A percentile compares a stretch with the other conserved stretches of the same genome.
Evolutionary conservation across 768 basidiomycete species (phyloP).

Genomic region (Lentinula detonsa): DNA sequence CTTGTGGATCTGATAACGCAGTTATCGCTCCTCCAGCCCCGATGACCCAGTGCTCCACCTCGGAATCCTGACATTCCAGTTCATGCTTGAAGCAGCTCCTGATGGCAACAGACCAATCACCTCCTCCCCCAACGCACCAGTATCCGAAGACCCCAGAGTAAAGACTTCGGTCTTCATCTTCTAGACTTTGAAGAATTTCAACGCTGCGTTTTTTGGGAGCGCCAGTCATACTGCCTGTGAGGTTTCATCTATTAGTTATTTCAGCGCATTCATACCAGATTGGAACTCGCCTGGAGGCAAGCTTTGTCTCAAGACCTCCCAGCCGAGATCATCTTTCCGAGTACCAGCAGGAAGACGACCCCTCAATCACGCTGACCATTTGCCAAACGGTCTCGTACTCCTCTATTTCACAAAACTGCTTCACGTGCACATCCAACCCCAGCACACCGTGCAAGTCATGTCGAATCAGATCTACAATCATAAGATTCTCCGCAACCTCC

Average conservation of each 20-base stretch:
- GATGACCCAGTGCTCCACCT: constrained; percentile 61
- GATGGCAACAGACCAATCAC: constrained; percentile 93
- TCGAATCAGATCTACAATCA: constrained; percentile 96
- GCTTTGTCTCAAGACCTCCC: constrained; percentile 72
- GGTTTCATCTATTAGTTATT: not conserved
- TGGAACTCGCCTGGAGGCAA: constrained; percentile 72
- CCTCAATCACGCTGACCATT: constrained; percentile 89
- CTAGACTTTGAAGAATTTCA: constrained; percentile 79
- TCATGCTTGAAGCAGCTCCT: constrained; percentile 84
- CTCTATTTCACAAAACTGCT: constrained; percentile 82
- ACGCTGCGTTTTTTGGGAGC: constrained; percentile 94
- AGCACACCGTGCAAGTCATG: constrained; percentile 86
- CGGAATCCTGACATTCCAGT: constrained; percentile 1
- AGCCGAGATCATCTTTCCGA: constrained; percentile 52
- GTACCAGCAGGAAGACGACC: constrained; percentile 43
- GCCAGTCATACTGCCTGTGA: constrained; percentile 90
- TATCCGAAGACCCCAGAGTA: constrained; percentile 96
- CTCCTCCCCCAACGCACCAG: constrained; percentile 81
- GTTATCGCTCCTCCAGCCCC: constrained; percentile 98
- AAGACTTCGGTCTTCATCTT: constrained; percentile 63
- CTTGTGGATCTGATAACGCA: constrained; percentile 76
- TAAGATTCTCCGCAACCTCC: constrained; percentile 94
- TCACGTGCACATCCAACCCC: constrained; percentile 76
- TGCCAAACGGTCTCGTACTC: constrained; percentile 95
- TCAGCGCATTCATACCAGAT: not conserved